phyloP scores from a whole-genome alignment of 2,329 filamentous ascomycete genomes.

The Parafenestella ontariensis region DNA sequence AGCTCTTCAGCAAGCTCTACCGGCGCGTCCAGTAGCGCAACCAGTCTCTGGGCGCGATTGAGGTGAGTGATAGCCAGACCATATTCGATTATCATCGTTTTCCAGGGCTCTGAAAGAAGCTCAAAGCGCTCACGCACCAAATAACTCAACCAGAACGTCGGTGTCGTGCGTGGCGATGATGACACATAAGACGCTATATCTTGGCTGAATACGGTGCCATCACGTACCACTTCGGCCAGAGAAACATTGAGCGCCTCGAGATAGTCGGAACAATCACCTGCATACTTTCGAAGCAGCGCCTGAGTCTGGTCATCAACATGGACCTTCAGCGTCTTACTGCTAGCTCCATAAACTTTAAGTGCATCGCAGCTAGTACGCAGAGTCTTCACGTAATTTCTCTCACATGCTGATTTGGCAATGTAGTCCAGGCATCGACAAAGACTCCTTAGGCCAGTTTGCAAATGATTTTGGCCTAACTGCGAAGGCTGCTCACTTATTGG shows the following conservation, averaged over 20 bases:
- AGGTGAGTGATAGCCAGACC: conserved; percentile 34
- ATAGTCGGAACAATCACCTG: conserved; percentile 17
- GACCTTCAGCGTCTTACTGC: background rate
- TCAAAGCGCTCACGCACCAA: conserved; percentile 26
- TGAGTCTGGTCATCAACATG: background rate
- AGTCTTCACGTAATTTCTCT: conserved; percentile 27
- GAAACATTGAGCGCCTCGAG: conserved; percentile 9
- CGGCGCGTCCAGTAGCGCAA: conserved; percentile 14
- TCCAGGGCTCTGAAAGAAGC: conserved; percentile 29
- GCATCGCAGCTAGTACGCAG: conserved; percentile 26
- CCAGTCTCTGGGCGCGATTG: conserved; percentile 40
- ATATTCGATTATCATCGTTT: conserved; percentile 29
- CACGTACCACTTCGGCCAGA: conserved; percentile 1
- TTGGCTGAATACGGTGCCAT: background rate
- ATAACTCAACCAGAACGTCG: conserved; percentile 34
- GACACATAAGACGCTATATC: conserved; percentile 5
- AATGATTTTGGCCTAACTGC: background rate
- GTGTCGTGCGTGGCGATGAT: conserved; percentile 27
- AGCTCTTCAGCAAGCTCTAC: conserved; percentile 45
- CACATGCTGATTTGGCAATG: conserved; percentile 19
- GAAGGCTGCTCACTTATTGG: background rate
- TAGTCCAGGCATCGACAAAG: conserved; percentile 18
- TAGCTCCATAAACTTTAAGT: conserved; percentile 7
- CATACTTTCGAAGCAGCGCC: conserved; percentile 13
- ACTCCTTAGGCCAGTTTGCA: conserved; percentile 10